Conservation (phyloP, 108 stramenopile species). For the Nannochloropsis oceanica region DNA sequence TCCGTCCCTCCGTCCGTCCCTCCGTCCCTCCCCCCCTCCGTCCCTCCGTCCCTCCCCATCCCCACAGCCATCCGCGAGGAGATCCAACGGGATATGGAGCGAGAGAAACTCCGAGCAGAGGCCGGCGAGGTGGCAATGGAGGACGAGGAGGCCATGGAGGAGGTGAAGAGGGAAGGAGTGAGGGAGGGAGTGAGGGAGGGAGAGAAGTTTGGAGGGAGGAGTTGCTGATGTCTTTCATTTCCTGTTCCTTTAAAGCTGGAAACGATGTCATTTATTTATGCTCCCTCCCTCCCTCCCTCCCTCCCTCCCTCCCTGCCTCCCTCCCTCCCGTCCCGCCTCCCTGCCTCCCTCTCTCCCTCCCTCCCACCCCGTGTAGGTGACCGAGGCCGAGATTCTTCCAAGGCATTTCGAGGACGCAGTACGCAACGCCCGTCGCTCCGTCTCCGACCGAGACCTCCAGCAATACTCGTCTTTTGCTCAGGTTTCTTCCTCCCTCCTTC, state of each 20-base stretch:
- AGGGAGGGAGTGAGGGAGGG: no score
- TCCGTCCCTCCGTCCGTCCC: neutral
- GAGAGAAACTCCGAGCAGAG: constrained; percentile 74
- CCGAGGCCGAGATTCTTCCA: constrained; percentile 88
- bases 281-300: no score
- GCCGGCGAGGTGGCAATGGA: constrained; percentile 57
- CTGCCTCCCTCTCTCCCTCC: no score
- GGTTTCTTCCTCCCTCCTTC: neutral
- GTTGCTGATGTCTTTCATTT: no score
- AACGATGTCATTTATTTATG: no score
- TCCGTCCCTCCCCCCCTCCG: neutral
- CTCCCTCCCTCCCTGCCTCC: no score
- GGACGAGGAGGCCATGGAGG: constrained; percentile 58
- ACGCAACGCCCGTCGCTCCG: constrained; percentile 86
- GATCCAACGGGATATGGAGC: constrained; percentile 91
- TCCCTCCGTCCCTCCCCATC: neutral
- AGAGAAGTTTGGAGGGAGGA: no score
- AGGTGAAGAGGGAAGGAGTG: constrained; percentile 55
- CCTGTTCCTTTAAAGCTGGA: no score
- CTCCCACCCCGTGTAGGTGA: no score
- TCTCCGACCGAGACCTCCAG: constrained; percentile 87
- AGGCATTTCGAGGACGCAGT: constrained; percentile 94
- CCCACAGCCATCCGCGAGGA: constrained; percentile 48
- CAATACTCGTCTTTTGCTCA: constrained; percentile 95
- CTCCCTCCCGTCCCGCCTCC: no score